phyloP scores from a whole-genome alignment of 768 basidiomycete species.

The Calocybe gangraenosa region DNA sequence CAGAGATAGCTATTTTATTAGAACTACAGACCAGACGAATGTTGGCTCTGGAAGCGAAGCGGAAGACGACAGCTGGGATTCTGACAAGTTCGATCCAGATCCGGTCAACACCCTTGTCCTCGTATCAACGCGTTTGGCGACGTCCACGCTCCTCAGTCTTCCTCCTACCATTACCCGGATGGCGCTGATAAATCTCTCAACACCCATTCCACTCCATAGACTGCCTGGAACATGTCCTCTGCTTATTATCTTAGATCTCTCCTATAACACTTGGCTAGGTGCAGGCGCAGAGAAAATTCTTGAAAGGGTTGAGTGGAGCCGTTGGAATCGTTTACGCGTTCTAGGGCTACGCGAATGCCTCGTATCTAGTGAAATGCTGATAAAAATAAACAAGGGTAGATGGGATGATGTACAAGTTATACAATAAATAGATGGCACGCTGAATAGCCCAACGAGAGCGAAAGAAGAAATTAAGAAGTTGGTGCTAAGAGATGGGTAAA shows the following conservation, averaged over 20 bases:
- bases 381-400: slow-evolving; percentile 51
- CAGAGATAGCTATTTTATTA: slow-evolving; percentile 38
- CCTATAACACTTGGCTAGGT: slow-evolving; percentile 52
- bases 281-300: slow-evolving; percentile 28
- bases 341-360: slow-evolving; percentile 56
- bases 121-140: slow-evolving; percentile 42
- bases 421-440: slow-evolving; percentile 20
- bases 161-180: slow-evolving; percentile 68
- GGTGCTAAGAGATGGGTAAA: not conserved
- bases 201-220: slow-evolving; percentile 48
- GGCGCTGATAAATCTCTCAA: slow-evolving; percentile 49
- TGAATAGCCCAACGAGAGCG: not conserved
- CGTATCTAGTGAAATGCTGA: slow-evolving; percentile 36
- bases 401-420: slow-evolving; percentile 63
- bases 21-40: not conserved
- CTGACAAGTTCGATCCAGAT: slow-evolving; percentile 25
- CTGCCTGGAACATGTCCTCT: slow-evolving; percentile 58
- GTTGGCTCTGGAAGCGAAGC: not conserved
- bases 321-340: slow-evolving; percentile 48
- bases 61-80: slow-evolving; percentile 39
- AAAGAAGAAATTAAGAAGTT: not conserved
- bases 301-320: slow-evolving; percentile 53
- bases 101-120: slow-evolving; percentile 47
- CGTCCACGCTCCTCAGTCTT: slow-evolving; percentile 42
- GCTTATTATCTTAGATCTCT: slow-evolving; percentile 62